Evolutionary conservation across 495 filamentous ascomycete genomes (phyloP).

Genomic region (Aspergillus asperescens): DNA sequence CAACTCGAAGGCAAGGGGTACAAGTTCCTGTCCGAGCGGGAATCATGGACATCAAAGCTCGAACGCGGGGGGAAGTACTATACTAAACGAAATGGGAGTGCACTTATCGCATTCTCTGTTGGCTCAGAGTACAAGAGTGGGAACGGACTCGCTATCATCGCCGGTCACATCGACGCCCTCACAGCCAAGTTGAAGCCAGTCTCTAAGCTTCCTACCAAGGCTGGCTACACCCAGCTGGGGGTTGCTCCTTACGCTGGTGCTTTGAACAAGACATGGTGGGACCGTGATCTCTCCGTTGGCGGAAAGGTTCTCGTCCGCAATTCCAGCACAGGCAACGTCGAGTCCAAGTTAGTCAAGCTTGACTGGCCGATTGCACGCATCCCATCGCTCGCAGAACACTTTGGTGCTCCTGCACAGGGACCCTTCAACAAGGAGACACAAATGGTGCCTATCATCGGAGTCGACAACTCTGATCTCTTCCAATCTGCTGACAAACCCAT

Average conservation of each 20-base stretch:
- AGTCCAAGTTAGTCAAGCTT: slow-evolving; percentile 77
- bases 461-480: slow-evolving; percentile 66
- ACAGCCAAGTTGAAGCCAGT: slow-evolving; percentile 87
- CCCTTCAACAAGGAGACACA: slow-evolving; percentile 87
- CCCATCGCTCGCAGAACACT: slow-evolving; percentile 90
- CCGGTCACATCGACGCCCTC: slow-evolving; percentile 88
- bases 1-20: slow-evolving; percentile 68
- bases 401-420: slow-evolving; percentile 71
- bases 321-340: slow-evolving; percentile 66
- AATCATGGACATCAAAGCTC: slow-evolving; percentile 71
- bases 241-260: slow-evolving; percentile 90
- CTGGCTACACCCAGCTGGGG: slow-evolving; percentile 83
- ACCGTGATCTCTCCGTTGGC: slow-evolving; percentile 84
- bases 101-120: slow-evolving; percentile 80
- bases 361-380: slow-evolving; percentile 92
- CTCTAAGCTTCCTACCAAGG: slow-evolving; percentile 68
- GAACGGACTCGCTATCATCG: slow-evolving; percentile 75
- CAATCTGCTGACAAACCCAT: slow-evolving; percentile 17
- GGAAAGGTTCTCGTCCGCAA: slow-evolving; percentile 83
- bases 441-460: slow-evolving; percentile 87
- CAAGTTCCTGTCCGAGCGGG: slow-evolving; percentile 69
- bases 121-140: slow-evolving; percentile 78
- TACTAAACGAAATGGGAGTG: slow-evolving; percentile 76
- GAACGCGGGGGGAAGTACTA: slow-evolving; percentile 83
- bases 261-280: slow-evolving; percentile 87